Evolutionary conservation across 441 rosid species (phyloP).

Genomic region (Rhodomyrtus psidioides): DNA sequence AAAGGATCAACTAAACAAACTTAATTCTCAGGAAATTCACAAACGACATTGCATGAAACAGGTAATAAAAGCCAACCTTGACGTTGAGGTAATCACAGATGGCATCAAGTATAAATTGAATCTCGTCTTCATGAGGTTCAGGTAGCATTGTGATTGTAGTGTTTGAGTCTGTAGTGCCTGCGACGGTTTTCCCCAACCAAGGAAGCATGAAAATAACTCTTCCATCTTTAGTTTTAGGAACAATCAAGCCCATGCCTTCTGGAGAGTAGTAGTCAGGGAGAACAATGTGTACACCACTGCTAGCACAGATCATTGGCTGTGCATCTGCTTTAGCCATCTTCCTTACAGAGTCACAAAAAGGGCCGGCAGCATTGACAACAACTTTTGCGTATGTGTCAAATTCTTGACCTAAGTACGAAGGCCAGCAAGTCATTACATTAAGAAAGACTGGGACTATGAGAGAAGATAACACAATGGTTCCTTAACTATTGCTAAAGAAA

Average conservation of each 20-base stretch:
- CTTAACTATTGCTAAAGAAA: background rate
- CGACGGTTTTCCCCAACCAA: constrained; percentile 94
- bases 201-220: constrained; percentile 95
- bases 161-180: constrained; percentile 93
- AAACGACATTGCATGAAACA: background rate
- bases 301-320: constrained; percentile 76
- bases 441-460: background rate
- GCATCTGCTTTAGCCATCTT: constrained; percentile 65
- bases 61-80: constrained; percentile 39
- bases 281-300: constrained; percentile 89
- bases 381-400: constrained; percentile 86
- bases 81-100: constrained; percentile 82
- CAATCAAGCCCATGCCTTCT: constrained; percentile 97
- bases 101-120: constrained; percentile 92
- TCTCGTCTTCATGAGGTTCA: constrained; percentile 94
- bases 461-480: background rate
- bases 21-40: background rate
- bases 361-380: constrained; percentile 90
- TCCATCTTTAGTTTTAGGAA: constrained; percentile 97
- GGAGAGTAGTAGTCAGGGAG: constrained; percentile 98
- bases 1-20: background rate
- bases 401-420: constrained; percentile 46
- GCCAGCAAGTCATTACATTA: background rate
- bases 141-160: constrained; percentile 80
- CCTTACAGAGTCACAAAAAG: constrained; percentile 87